Evolutionary conservation across 2,329 filamentous ascomycete species (phyloP).

Genomic region (Xylariaceae sp.): DNA sequence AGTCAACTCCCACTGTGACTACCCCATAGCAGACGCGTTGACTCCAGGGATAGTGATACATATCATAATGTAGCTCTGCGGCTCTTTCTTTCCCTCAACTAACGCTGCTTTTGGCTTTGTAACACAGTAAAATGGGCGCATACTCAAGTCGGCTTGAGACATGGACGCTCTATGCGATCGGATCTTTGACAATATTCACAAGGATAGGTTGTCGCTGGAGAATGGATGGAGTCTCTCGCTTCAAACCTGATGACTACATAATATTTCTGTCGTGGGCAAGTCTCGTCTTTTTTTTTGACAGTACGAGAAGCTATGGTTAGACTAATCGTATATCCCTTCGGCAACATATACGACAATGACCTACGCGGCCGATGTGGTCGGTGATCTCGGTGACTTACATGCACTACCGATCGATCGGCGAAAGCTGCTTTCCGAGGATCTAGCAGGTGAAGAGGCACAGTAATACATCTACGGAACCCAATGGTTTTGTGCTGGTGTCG

Average conservation of each 20-base stretch:
- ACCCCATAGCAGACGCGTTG: no score
- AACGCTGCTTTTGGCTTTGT: no score
- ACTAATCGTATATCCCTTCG: not conserved
- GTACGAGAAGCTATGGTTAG: not conserved
- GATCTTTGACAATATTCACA: no score
- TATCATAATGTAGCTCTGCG: no score
- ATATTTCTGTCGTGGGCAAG: not conserved
- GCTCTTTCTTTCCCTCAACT: no score
- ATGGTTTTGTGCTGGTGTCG: constrained; percentile 35
- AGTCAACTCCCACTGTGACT: no score
- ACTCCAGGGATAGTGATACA: no score
- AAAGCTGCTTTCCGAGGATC: not conserved
- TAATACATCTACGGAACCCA: constrained; percentile 30
- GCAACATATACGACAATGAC: not conserved
- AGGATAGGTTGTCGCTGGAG: no score
- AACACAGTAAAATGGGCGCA: no score
- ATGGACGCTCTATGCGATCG: no score
- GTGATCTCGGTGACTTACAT: not conserved
- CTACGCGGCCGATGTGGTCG: not conserved
- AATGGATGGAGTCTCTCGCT: not conserved
- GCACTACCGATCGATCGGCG: not conserved
- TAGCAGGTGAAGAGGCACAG: not conserved
- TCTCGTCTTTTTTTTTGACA: not conserved
- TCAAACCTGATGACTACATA: constrained; percentile 2
- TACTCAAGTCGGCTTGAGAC: no score